phyloP scores from a whole-genome alignment of 345 rosid genomes.

The Arabis alpina region DNA sequence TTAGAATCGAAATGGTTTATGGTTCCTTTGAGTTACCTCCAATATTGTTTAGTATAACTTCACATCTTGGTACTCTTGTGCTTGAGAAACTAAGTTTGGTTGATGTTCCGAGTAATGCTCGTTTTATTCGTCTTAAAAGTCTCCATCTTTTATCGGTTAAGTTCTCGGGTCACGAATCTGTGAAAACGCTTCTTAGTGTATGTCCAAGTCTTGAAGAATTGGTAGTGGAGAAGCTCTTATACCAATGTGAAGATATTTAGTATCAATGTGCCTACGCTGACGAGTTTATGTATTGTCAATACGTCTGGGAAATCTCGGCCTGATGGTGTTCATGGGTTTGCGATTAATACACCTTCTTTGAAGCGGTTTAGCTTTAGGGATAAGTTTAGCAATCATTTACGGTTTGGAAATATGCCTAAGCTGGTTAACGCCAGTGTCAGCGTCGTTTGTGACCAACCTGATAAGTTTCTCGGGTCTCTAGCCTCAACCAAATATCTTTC shows the following conservation, averaged over 20 bases:
- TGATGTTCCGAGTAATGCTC: slow-evolving; percentile 18
- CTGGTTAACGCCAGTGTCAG: slow-evolving; percentile 23
- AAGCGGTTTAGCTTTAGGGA: slow-evolving; percentile 18
- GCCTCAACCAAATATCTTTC: slow-evolving; percentile 16
- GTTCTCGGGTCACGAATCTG: slow-evolving; percentile 5
- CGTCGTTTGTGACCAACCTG: slow-evolving; percentile 3
- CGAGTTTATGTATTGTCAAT: slow-evolving; percentile 8
- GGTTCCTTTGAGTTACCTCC: background rate
- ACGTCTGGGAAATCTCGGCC: background rate
- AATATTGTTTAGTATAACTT: background rate
- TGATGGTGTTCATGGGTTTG: slow-evolving; percentile 27
- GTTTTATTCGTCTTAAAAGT: background rate
- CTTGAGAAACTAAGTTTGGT: slow-evolving; percentile 2
- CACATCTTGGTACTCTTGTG: slow-evolving; percentile 10
- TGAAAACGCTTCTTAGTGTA: background rate
- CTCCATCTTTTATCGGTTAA: slow-evolving; percentile 23
- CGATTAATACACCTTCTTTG: slow-evolving; percentile 28
- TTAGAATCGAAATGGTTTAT: slow-evolving; percentile 9
- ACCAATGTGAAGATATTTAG: slow-evolving; percentile 8
- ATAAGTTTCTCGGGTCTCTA: slow-evolving; percentile 25
- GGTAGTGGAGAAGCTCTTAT: background rate
- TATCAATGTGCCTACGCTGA: slow-evolving; percentile 13
- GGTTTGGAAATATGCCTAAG: slow-evolving; percentile 11
- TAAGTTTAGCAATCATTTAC: slow-evolving; percentile 3
- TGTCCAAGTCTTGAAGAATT: slow-evolving; percentile 24